Evolutionary conservation across 129 eudicot species (phyloP), one percentile per base, ranked within the genome.

Genomic region (Solidago caesia): DNA sequence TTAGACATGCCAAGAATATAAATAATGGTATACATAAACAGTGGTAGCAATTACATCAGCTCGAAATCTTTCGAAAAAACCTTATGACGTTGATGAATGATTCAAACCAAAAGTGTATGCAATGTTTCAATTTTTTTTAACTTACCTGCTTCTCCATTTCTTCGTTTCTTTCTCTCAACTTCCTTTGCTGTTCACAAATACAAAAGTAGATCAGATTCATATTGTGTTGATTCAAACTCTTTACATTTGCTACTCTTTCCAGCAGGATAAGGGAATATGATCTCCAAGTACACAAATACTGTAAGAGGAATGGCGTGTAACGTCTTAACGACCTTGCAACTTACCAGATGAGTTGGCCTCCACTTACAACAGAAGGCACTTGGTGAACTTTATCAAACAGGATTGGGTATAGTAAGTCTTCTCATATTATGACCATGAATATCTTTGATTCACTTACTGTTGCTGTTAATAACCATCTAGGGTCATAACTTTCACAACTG

Each of bases 291-390:
- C 25, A 12, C 7, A 53, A 21, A 7, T 53, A 53, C 25, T 1
- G 3, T 33, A 33, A 1, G 25, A 56, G 4, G 11, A 27, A 13
- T 9, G 14, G 68, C 13, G 47, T 6, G 4, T 27, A 39, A 51
- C 46, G 33, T 70, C 65, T 61, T 42, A 62, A 62, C 56, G 65
- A 43, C 71, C 66, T 78, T 62, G 76, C 71, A 62, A 60, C 42
- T 70, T 70, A 70, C 81, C 71, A 61, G 44, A 51, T 62, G 76
- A 70, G 61, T 77, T 62, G 49, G 65, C 81, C 65, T 41, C 81
- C 44, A 41, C 65, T 48, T 59, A 56, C 52, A 44, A 45, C 21
- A 8, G 1, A 62, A 63, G 68, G 27, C 8, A 29, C 7, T 2
- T 5, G 71, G 7, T 74, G 61, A 27, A 56, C 48, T 12, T 6